phyloP scores from a whole-genome alignment of 192 early-diverging fungal genomes.

The Powellomyces hirtus region DNA sequence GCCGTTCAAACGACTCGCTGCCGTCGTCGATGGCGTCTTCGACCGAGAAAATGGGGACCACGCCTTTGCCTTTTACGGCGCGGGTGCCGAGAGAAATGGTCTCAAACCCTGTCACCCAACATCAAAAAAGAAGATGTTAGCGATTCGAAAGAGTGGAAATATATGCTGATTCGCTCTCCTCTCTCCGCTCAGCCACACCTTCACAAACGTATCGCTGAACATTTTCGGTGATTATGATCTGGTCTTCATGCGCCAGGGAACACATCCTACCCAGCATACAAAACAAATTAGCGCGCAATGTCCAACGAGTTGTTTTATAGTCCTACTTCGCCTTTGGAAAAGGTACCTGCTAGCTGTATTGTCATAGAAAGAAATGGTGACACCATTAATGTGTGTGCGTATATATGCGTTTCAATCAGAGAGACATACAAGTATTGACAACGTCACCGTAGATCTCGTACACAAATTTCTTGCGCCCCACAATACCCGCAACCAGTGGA shows the following conservation, averaged over 20 bases:
- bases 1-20: not conserved
- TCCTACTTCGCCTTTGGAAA: no score
- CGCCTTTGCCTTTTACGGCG: conserved; percentile 47
- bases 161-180: not conserved
- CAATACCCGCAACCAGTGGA: conserved; percentile 52
- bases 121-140: not conserved
- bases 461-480: conserved; percentile 47
- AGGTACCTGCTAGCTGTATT: conserved; percentile 35
- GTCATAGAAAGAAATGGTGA: not conserved
- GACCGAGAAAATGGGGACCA: conserved; percentile 36
- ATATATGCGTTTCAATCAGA: no score
- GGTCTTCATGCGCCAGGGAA: conserved; percentile 25
- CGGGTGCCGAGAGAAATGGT: conserved; percentile 30
- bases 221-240: conserved; percentile 40
- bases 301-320: no score
- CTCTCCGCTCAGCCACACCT: not conserved
- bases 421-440: conserved; percentile 39
- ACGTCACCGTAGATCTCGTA: conserved; percentile 56
- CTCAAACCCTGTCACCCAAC: conserved; percentile 25
- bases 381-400: no score
- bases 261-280: conserved; percentile 45
- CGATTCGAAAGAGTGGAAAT: not conserved
- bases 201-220: conserved; percentile 10
- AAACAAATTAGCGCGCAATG: no score
- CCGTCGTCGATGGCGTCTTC: conserved; percentile 11